Evolutionary conservation across 345 rosid species (phyloP), one percentile per base, ranked within the genome.

Genomic region (Eucalyptus lansdowneana): DNA sequence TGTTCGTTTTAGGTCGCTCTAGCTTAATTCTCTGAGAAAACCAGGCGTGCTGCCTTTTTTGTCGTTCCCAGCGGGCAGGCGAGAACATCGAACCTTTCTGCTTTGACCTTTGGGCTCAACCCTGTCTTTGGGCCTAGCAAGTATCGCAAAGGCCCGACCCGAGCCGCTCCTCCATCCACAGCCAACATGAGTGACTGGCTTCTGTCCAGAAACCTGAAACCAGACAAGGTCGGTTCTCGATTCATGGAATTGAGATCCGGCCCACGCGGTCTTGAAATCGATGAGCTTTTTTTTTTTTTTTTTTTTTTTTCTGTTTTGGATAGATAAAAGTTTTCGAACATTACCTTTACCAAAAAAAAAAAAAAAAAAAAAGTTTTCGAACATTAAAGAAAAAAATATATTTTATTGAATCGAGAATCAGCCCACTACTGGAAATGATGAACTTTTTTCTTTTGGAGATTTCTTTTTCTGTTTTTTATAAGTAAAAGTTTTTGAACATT

Each of bases 131-230:
- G 85, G 27, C 83, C 47, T 76, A 11, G 47, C 47, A 6, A 76
- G 27, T 37, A 21, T 72, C 45, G 42, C 83, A 10, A 11, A 3
- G 45, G 45, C 45, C 27, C 45, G 27, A 37, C 25, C 81, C 27
- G 8, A 21, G 2, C 27, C 8, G 45, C 47, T 37, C 45, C 2
- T 72, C 45, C 27, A 72, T 37, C 7, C 27, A 1, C 14, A 0
- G 11, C 25, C 45, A 0, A 11, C 6, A 37, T 10, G 14, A 1
- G 14, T 4, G 44, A 34, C 5, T 10, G 44, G 1, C 3, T 69
- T 19, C 37, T 1, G 37, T 3, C 80, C 7, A 8, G 12, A 31
- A 67, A 14, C 22, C 11, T 16, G 12, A 31, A 8, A 67, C 2
- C 27, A 56, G 12, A 8, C 19, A 31, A 17, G 2, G 19, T 16